Evolutionary conservation across 2,329 filamentous ascomycete species (phyloP), one percentile per base, ranked within the genome.

Genomic region (Xylaria sp.): DNA sequence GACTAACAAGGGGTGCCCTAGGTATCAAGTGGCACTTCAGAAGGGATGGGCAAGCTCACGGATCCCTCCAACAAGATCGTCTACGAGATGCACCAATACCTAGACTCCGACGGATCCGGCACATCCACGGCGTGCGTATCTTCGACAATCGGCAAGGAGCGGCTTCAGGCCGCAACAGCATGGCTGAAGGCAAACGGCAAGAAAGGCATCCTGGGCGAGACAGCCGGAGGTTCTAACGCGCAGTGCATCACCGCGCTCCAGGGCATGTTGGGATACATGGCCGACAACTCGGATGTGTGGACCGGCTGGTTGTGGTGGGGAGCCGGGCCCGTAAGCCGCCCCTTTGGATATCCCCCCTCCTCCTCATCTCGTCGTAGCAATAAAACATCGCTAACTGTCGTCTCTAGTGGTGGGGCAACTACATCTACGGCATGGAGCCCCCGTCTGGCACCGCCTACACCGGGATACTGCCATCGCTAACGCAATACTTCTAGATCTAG

Each of bases 31-130:
- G 70, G 70, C 11, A 71, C 69, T 3, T 44, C 68, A 8, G 66
- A 76, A 66, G 77, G 74, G 63, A 76, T 85, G 70, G 78, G 74
- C 64, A 72, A 74, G 9, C 74, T 86, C 38, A 80, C 75, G 1
- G 83, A 85, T 60, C 80, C 82, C 0, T 67, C 77, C 54, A 72
- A 81, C 73, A 83, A 84, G 73, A 70, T 85, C 58, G 72, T 85
- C 66, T 85, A 83, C 70, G 80, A 86, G 76, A 85, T 86, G 83
- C 84, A 86, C 74, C 84, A 86, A 76, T 86, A 86, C 73, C 81
- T 86, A 19, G 84, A 86, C 73, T 67, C 72, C 1, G 84, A 86
- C 70, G 77, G 78, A 41, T 85, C 82, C 4, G 83, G 83, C 23
- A 85, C 83, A 2, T 73, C 72, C 3, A 67, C 74, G 13, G 66